phyloP scores from a whole-genome alignment of 1,284 basidiomycete species.

The Polyporus tsugae region DNA sequence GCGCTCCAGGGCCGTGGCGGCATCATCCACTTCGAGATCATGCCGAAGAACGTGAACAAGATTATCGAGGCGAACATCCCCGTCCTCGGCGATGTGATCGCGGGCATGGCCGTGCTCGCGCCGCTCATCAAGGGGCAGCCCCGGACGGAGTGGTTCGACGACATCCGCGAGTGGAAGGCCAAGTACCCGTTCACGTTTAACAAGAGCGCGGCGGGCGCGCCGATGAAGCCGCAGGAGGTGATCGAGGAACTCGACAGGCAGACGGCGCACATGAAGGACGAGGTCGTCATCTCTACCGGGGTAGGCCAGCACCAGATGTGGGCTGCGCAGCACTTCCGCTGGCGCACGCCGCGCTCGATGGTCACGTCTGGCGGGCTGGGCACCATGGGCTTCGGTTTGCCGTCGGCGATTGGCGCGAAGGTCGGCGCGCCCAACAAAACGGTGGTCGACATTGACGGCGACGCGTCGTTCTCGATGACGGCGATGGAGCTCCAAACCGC shows the following conservation, averaged over 20 bases:
- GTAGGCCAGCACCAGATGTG: slow-evolving; percentile 99
- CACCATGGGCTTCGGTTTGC: slow-evolving; percentile 98
- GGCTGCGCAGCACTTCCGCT: slow-evolving; percentile 95
- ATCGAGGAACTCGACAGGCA: slow-evolving; percentile 91
- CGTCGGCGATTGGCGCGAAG: slow-evolving; percentile 95
- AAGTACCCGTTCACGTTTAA: slow-evolving; percentile 92
- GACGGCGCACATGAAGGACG: slow-evolving; percentile 77
- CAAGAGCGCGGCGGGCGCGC: slow-evolving; percentile 68
- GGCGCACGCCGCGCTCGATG: slow-evolving; percentile 89
- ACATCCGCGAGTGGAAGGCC: slow-evolving; percentile 87
- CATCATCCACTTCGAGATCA: slow-evolving; percentile 99
- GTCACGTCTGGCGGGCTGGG: slow-evolving; percentile 98
- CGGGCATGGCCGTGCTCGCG: slow-evolving; percentile 84
- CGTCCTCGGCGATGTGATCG: slow-evolving; percentile 91
- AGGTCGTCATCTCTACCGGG: slow-evolving; percentile 91
- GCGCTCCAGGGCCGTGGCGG: slow-evolving; percentile 90
- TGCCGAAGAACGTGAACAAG: slow-evolving; percentile 99
- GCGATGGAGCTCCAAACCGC: slow-evolving; percentile 99
- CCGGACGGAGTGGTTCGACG: slow-evolving; percentile 83
- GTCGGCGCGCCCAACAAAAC: slow-evolving; percentile 94
- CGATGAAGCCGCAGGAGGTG: slow-evolving; percentile 97
- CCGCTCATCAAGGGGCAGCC: slow-evolving; percentile 76
- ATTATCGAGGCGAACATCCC: slow-evolving; percentile 96
- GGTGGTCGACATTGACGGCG: slow-evolving; percentile 96
- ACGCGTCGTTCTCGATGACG: slow-evolving; percentile 99